These are phyloP conservation scores for Suhomyces bokatorum DNA, from an alignment of 1,139 yeast genomes.

Conservation along the genomic window DNA sequence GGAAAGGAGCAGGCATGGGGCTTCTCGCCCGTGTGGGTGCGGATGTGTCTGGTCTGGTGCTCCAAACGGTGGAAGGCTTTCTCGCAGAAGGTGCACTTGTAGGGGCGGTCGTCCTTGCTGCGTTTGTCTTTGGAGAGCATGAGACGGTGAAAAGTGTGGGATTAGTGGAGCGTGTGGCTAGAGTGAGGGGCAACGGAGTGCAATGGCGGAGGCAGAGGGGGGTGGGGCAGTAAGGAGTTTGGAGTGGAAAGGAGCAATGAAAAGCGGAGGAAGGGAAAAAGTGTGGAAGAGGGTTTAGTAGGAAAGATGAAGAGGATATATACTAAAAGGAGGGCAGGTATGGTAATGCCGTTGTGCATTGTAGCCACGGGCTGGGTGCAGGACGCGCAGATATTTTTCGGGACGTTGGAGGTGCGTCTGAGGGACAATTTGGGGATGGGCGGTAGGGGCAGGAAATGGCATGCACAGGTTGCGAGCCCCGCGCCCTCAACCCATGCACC, in stretches of 20 bases:
- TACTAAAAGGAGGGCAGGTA: neutral
- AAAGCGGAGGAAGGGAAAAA: neutral
- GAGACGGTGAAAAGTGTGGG: neutral
- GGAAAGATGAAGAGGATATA: neutral
- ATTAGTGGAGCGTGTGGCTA: no score
- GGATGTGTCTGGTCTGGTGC: slow-evolving; percentile 90
- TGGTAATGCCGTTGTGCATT: neutral
- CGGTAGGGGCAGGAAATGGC: neutral
- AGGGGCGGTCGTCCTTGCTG: slow-evolving; percentile 53
- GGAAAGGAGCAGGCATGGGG: slow-evolving; percentile 89
- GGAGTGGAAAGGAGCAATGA: neutral
- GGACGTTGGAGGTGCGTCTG: neutral
- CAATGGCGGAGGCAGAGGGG: neutral
- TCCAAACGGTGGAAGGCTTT: slow-evolving; percentile 91
- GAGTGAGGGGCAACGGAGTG: no score
- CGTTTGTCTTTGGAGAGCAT: slow-evolving; percentile 15
- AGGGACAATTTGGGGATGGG: slow-evolving; percentile 2
- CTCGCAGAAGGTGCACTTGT: slow-evolving; percentile 87
- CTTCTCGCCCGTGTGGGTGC: slow-evolving; percentile 95
- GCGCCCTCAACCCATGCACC: neutral
- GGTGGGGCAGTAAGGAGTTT: neutral
- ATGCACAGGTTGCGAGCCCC: neutral
- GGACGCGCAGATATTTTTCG: slow-evolving; percentile 5
- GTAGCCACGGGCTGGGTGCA: slow-evolving; percentile 1
- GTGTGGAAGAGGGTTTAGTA: neutral